Evolutionary conservation across 2,329 filamentous ascomycete genomes (phyloP), one percentile per base, ranked within the genome.

Genomic region (Scytalidium sp.): DNA sequence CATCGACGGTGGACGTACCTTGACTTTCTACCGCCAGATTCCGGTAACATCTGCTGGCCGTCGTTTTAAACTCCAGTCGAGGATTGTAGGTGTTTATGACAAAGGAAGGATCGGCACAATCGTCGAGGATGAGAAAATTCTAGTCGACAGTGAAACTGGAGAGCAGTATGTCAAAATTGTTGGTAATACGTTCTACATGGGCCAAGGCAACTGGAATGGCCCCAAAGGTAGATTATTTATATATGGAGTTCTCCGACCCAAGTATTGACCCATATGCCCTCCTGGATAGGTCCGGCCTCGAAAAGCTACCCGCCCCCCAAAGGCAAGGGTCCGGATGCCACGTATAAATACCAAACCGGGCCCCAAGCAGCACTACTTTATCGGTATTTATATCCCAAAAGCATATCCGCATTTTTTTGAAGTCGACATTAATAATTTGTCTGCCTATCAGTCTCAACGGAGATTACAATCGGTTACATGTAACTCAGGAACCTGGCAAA

Each of bases 381-480:
- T 70, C 80, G 78, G 68, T 75, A 64, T 61, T 67, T 50, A 41
- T 23, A 19, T 5, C 13, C 6, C 32, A 36, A n/a, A 15, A 15
- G 15, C 4, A 36, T 7, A n/a, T 15, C 17, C 6, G 5, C 32
- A 7, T 15, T 36, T 15, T 36, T 36, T 36, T 5, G 8, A 27
- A n/a, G n/a, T 48, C 19, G 6, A 21, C 29, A 43, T n/a, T 36
- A 53, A 45, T 49, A 42, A 17, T 10, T 65, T 13, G 13, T 27
- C 25, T 13, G 13, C 39, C 57, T 64, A 11, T 3, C 32, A 63
- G 65, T 55, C 79, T 96, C 46, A 95, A 95, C 60, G 90, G 90
- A 57, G 90, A 96, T 74, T 96, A 95, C 72, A 96, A 95, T 74
- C 90, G 90, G 19, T 82, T 96, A 25, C 90, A 96, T 66, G 89